Evolutionary conservation across 768 basidiomycete genomes (phyloP).

Genomic region (Hemileccinum impolitum): DNA sequence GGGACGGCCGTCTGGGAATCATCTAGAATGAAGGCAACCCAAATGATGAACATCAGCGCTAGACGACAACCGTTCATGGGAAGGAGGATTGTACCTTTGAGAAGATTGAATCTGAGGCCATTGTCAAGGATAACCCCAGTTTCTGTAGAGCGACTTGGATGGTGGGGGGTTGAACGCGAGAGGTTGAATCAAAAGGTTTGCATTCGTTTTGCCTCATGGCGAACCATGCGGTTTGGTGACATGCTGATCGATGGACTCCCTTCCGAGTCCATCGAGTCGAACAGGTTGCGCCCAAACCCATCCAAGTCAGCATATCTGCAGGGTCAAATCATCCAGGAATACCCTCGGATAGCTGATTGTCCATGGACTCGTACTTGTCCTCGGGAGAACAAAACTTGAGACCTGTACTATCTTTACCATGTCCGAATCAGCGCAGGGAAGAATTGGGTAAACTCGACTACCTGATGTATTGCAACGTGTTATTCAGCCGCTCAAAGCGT

Average conservation of each 20-base stretch:
- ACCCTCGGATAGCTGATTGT: conserved; percentile 8
- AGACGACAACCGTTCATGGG: neutral
- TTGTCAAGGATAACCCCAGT: conserved; percentile 4
- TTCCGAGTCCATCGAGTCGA: neutral
- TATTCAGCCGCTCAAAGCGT: neutral
- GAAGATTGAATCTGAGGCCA: conserved; percentile 2
- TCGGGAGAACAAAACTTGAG: conserved; percentile 1
- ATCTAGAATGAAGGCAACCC: conserved; percentile 3
- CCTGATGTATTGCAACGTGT: conserved; percentile 16
- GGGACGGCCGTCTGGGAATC: neutral
- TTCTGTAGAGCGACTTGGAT: conserved; percentile 6
- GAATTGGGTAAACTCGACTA: conserved; percentile 4
- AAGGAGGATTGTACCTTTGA: conserved; percentile 7
- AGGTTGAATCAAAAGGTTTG: conserved; percentile 2
- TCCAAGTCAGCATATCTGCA: neutral
- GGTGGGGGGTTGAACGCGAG: conserved; percentile 4
- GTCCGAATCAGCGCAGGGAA: conserved; percentile 1
- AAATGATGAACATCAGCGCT: conserved; percentile 1
- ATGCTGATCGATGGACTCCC: conserved; percentile 8
- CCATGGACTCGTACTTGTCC: conserved; percentile 2
- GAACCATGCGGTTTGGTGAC: conserved; percentile 14
- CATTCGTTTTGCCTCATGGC: conserved; percentile 22
- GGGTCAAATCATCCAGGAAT: conserved; percentile 2
- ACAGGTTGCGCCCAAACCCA: neutral
- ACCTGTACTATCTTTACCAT: neutral